Conservation (phyloP, 768 basidiomycete species). For the Tephrocybe sp. region DNA sequence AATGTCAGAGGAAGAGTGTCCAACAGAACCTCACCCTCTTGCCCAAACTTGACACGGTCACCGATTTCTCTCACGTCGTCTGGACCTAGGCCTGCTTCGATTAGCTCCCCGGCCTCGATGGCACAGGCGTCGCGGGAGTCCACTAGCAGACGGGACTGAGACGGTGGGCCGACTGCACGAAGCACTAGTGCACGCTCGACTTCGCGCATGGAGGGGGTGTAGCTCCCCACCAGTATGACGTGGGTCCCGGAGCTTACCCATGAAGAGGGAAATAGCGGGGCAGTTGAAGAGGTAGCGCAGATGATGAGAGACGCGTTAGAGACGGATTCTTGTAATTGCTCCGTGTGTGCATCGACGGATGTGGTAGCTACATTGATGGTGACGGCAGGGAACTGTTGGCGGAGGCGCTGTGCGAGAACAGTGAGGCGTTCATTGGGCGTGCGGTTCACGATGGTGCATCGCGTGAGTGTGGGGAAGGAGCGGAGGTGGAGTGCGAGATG, state of each 20-base stretch:
- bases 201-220: constrained; percentile 80
- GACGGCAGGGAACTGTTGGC: constrained; percentile 25
- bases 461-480: constrained; percentile 51
- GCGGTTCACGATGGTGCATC: constrained; percentile 66
- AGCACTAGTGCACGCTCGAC: constrained; percentile 58
- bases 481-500: constrained; percentile 65
- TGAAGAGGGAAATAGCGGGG: constrained; percentile 66
- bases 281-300: constrained; percentile 72
- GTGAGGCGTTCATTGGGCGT: constrained; percentile 47
- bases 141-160: constrained; percentile 51
- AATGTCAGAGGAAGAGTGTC: not conserved
- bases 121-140: constrained; percentile 73
- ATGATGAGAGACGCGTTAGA: constrained; percentile 58
- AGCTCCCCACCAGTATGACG: constrained; percentile 79
- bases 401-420: constrained; percentile 30
- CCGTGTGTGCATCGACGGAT: constrained; percentile 14
- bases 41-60: constrained; percentile 44
- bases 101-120: constrained; percentile 84
- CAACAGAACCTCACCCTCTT: constrained; percentile 10
- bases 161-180: constrained; percentile 38
- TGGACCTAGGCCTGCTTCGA: constrained; percentile 43
- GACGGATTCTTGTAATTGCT: constrained; percentile 32
- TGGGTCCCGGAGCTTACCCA: constrained; percentile 67
- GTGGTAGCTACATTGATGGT: too few species aligned
- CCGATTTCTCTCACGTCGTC: constrained; percentile 68